These are phyloP conservation scores for Buddleja alternifolia DNA, from an alignment of 257 asterid genomes.

Conservation along the genomic window DNA sequence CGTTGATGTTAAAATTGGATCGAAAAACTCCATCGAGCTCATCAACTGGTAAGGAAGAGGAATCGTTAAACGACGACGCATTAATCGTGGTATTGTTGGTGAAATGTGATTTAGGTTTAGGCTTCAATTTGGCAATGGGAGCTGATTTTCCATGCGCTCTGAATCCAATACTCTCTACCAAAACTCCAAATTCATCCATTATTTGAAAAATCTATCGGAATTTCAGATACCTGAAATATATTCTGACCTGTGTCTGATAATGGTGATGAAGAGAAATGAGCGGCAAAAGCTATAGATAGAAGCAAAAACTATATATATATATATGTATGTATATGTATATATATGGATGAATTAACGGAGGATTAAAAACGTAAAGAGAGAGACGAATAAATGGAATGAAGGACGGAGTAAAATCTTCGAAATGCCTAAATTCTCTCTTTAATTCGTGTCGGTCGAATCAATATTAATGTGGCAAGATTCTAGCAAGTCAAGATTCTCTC, in stretches of 20 bases:
- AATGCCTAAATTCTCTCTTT: too few species aligned
- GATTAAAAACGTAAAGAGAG: too few species aligned
- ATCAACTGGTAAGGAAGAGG: conserved; percentile 56
- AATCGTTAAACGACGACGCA: conserved; percentile 41
- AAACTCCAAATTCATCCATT: conserved; percentile 88
- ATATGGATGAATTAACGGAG: too few species aligned
- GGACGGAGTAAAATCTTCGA: too few species aligned
- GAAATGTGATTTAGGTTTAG: conserved; percentile 44
- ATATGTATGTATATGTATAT: too few species aligned
- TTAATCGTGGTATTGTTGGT: conserved; percentile 16
- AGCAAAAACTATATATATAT: too few species aligned
- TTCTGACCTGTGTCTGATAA: not conserved
- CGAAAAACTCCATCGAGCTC: conserved; percentile 74
- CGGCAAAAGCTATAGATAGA: too few species aligned
- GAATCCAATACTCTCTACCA: conserved; percentile 84
- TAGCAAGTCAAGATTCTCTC: too few species aligned
- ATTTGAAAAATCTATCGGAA: conserved; percentile 11
- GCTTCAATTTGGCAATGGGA: conserved; percentile 73
- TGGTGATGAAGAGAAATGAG: too few species aligned
- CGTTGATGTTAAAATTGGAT: conserved; percentile 32
- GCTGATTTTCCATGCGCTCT: conserved; percentile 70
- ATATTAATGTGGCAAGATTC: too few species aligned
- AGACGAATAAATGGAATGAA: too few species aligned
- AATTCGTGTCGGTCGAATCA: too few species aligned
- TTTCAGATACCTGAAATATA: conserved; percentile 1